Base-by-base conservation (phyloP, 2,329 filamentous ascomycete genomes). In the Penicillium sp. region DNA sequence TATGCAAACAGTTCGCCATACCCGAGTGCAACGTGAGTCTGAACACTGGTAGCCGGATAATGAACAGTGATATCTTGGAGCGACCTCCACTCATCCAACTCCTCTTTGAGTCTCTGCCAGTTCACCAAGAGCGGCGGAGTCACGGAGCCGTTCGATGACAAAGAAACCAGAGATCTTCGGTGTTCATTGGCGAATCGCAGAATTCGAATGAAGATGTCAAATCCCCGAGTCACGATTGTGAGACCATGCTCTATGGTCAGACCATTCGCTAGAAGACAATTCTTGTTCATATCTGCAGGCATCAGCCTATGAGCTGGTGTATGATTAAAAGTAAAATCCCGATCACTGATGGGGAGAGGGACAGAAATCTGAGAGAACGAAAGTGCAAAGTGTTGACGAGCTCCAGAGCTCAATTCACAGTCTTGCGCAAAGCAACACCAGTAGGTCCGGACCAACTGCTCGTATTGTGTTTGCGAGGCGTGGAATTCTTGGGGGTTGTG, bases 371-470 rank as follows among this genome's bases (percentile, higher is more conserved):
- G 67, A 4, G 66, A 69, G 54, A 73, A 73, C 2, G 70, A 72
- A 3, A 72, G 59, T 7, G 70, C 70, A 45, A 72, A 72, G 46
- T 72, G 70, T 45, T 73, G 70, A 9, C 70, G 63, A 24, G 70
- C 70, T 2, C 70, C 70, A 0, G 70, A 72, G 48, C 69, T 72
- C 31, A 73, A 54, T 52, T 73, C 70, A 50, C 70, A 73, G 43
- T 73, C 70, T 47, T 73, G 70, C 4, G 70, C 69, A 49, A 73
- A 73, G 38, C 69, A 72, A 49, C 67, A 69, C 70, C 70, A 73
- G 48, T 73, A 73, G 1, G 70, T 73, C 34, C 70, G 68, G 29
- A 73, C 70, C 3, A 73, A 65, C 49, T 72, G 69, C 45, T 73
- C 70, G 41, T 73, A 73, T 43, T 71, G 70, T 4, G 62, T 71